Conservation (phyloP, 495 filamentous ascomycete species). For the Hypoxylon fragiforme region DNA sequence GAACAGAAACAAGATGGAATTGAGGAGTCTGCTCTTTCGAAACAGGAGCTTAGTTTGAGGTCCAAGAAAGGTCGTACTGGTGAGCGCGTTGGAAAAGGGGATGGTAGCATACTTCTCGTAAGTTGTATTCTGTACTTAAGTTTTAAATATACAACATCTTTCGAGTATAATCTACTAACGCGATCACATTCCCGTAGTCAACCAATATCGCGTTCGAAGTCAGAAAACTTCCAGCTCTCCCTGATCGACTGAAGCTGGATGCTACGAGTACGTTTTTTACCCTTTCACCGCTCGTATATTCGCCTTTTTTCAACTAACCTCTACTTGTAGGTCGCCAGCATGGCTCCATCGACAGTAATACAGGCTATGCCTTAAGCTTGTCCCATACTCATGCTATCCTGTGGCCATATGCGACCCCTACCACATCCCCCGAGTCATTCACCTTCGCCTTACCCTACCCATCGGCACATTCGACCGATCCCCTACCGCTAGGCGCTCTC, state of each 20-base stretch:
- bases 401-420: constrained; percentile 79
- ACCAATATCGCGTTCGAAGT: constrained; percentile 86
- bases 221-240: constrained; percentile 78
- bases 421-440: constrained; percentile 68
- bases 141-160: neutral
- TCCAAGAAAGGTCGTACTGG: constrained; percentile 59
- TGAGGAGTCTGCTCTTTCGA: constrained; percentile 45
- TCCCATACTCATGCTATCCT: constrained; percentile 79
- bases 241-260: constrained; percentile 68
- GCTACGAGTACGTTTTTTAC: constrained; percentile 55
- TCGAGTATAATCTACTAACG: constrained; percentile 20
- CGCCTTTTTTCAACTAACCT: constrained; percentile 21
- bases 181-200: constrained; percentile 58
- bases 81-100: constrained; percentile 59
- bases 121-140: constrained; percentile 33
- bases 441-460: constrained; percentile 74
- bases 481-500: constrained; percentile 78
- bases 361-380: constrained; percentile 75
- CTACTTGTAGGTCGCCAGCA: constrained; percentile 52
- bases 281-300: constrained; percentile 30
- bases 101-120: constrained; percentile 67
- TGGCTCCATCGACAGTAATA: constrained; percentile 66
- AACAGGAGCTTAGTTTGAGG: constrained; percentile 63
- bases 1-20: constrained; percentile 49
- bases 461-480: constrained; percentile 63